Base-by-base conservation (phyloP, 768 basidiomycete genomes). In the Nidularia pulvinata region DNA sequence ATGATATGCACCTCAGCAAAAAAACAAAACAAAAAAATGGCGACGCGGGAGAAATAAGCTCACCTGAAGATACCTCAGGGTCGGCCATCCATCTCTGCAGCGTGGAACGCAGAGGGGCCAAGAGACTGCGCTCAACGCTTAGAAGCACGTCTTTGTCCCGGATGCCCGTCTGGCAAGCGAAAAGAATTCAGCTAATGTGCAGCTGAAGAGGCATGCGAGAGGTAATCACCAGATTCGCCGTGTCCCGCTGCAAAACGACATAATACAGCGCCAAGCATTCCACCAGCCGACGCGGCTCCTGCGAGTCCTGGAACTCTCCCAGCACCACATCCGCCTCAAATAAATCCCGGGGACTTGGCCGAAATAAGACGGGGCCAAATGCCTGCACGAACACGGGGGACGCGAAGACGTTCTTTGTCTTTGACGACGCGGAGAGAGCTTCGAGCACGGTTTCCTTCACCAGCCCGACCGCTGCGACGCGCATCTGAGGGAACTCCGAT, bases 221-320 rank as follows among this genome's bases (percentile, higher is more conserved):
- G 16, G 43, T 42, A 57, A 68, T 19, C 46, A 89, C 90, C 62
- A 65, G 64, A 61, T 91, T 92, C 4, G 67, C 57, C 7, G 57
- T 61, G 63, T 93, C 90, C 57, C 88, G 70, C 45, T 71, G 65
- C 6, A 90, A 60, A 14, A 91, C 70, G 34, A 87, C 74, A 57
- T 87, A 91, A 61, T 86, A 88, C 49, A 91, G 75, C 14, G 82
- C 81, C 5, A 93, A 69, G 56, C 80, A 84, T 56, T 91, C 88
- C 0, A 80, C 75, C 22, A 93, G 70, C 42, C 90, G 73, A 22
- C 76, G 59, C n/a, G 83, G 71, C 59, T 91, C 90, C 7, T 78
- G 68, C 0, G 80, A 81, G 25, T 80, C 73, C 33, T 79, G 69
- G 13, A 90, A 71, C 37, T 81, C 79, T 11, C 74, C 66, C 5